Base-by-base conservation (phyloP, 2,329 filamentous ascomycete species). In the Hymenotorrendiella dingleyae region DNA sequence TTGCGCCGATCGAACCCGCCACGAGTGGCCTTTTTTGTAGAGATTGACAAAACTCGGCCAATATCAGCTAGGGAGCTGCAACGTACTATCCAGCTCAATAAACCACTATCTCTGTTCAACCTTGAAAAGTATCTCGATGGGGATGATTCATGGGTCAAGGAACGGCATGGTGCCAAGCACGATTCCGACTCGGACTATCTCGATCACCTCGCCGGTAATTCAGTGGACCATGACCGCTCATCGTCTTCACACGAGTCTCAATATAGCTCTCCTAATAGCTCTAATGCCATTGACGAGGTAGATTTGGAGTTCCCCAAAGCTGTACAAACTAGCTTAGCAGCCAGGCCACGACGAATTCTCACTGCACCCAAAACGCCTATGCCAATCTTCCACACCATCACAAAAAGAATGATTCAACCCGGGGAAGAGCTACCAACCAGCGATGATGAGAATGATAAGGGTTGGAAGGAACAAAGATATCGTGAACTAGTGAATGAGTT, bases 101-200 rank as follows among this genome's bases (percentile, higher is more conserved):
- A 61, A 12, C 63, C 71, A 2, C 59, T 60, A 3, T 67, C 67
- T 43, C 60, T 67, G 0, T 69, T 76, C 17, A 65, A 71, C 42
- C 49, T 76, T 29, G 64, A 69, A 16, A 65, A 64, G 16, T 67
- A 65, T 41, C 50, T 69, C 12, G 57, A 63, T 2, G 70, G 71
- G 7, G 71, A 77, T 46, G 58, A 68, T 9, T 67, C 69, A 1
- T 75, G 69, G 68, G 48, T 66, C 5, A 64, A 58, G 12, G 64
- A 65, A 6, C 67, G 72, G 3, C 55, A 69, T 28, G 68, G 67
- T 0, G 61, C 66, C 0, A 53, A 64, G 2, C 58, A 70, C 36
- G 60, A 66, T 36, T 24, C 32, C 6, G 48, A 33, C 35, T 42
- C 54, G 5, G 38, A 49, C 7, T 39, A 55, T 27, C 17, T 16